Percentiles rank a stretch among this genome's conserved stretches.
phyloP scores from a whole-genome alignment of 257 asterid species.

The Orobanche coerulescens region DNA sequence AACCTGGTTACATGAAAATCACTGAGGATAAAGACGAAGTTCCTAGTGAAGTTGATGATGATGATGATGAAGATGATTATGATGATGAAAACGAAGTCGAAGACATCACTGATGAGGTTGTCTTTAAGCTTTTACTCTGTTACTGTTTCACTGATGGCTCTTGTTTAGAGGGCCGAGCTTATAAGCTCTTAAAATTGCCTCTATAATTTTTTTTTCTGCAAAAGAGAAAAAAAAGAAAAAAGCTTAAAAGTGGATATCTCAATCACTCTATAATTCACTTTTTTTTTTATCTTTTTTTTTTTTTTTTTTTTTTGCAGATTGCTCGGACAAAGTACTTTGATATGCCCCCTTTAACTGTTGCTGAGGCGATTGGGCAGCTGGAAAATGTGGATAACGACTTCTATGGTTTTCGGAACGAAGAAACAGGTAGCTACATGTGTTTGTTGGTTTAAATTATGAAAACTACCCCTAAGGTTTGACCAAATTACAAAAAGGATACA shows the following conservation, averaged over 20 bases:
- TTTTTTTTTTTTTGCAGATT: conserved; percentile 34
- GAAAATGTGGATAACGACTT: conserved; percentile 42
- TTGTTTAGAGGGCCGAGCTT: too few relatives aligned
- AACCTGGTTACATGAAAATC: conserved; percentile 22
- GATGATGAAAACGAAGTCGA: conserved; percentile 32
- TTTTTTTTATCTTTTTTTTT: too few relatives aligned
- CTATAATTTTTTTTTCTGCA: too few relatives aligned
- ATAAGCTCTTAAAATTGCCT: too few relatives aligned
- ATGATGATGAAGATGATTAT: conserved; percentile 26
- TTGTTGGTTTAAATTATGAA: background rate
- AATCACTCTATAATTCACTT: background rate
- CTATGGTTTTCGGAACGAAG: conserved; percentile 83
- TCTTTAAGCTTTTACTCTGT: background rate
- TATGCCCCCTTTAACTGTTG: conserved; percentile 78
- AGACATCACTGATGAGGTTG: conserved; percentile 38
- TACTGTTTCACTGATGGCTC: background rate
- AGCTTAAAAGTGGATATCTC: background rate
- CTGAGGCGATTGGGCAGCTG: conserved; percentile 67
- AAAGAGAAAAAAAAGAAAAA: too few relatives aligned
- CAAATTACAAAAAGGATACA: background rate
- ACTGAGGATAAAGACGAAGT: conserved; percentile 27
- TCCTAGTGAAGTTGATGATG: conserved; percentile 33
- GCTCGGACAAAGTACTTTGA: conserved; percentile 85
- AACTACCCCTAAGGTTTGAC: background rate
- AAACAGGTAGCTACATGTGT: conserved; percentile 46